Evolutionary conservation across 129 eudicot species (phyloP), one percentile per base, ranked within the genome.

Genomic region (Chrysanthemum makinoi): DNA sequence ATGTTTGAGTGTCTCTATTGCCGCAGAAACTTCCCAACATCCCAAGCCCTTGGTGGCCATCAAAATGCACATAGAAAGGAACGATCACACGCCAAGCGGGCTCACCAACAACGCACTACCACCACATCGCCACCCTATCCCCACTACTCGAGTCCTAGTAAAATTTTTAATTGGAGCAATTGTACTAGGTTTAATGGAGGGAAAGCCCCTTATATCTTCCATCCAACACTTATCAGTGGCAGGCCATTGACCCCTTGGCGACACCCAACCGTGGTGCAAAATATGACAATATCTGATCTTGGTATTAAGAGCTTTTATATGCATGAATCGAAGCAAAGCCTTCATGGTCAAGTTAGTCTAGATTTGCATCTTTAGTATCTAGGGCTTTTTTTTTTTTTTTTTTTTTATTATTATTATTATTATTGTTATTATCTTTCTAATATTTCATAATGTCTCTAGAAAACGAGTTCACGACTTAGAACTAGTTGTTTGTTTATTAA

Each of bases 11-110:
- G 96, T 86, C 87, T 83, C 24, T 93, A 93, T 54, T 93, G 98
- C 62, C 72, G 84, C 73, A 48, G 89, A 65, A 89, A 78, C 82
- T 89, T 93, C 86, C 88, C 90, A 0, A 89, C 98, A 9, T 93
- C 96, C 2, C 98, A 93, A 77, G 98, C 98, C 16, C 80, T 93
- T 3, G 96, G 96, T 22, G 98, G 98, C 62, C 98, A 93, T 69
- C 98, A 93, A 54, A 78, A 78, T 14, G 81, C 81, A 46, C 81
- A 78, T 28, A 39, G 77, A 71, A 64, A 75, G 53, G 81, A 78
- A 17, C 72, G 81, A 3, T 63, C 65, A 71, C 72, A 62, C 4
- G 46, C 68, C 57, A 78, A 71, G 26, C 52, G 55, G 9, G n/a
- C 77, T 9, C 71, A 77, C 51, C 66, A 16, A 59, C 8, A 49